Conservation (phyloP, 345 rosid genomes). For the Linum tenue region DNA sequence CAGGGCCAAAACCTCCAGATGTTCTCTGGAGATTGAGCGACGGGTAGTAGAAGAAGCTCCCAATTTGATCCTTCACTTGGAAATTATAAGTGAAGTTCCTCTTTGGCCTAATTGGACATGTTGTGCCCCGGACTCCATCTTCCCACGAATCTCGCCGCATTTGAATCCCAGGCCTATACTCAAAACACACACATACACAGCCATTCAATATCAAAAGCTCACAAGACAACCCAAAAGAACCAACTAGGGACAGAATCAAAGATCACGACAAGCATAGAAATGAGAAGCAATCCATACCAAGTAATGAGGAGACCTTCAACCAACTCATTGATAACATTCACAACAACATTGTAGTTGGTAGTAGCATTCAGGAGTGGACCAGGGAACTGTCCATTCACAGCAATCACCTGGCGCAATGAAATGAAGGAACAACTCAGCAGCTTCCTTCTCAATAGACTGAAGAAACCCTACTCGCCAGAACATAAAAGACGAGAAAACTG, state of each 20-base stretch:
- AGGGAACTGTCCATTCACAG: constrained; percentile 65
- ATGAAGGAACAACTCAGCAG: not conserved
- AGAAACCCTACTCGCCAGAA: no score
- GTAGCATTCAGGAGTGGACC: constrained; percentile 67
- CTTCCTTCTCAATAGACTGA: not conserved
- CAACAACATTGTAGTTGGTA: constrained; percentile 61
- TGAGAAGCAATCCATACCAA: constrained; percentile 32
- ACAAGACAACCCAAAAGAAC: not conserved
- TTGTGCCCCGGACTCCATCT: constrained; percentile 88
- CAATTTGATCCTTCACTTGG: constrained; percentile 93
- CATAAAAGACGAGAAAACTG: no score
- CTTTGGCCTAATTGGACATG: constrained; percentile 63
- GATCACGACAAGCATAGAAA: not conserved
- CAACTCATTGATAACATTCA: constrained; percentile 57
- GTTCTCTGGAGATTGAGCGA: constrained; percentile 81
- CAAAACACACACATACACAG: constrained; percentile 7
- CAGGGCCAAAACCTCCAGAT: constrained; percentile 85
- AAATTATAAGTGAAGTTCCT: constrained; percentile 70
- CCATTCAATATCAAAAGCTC: not conserved
- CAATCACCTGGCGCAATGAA: constrained; percentile 57
- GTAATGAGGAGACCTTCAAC: constrained; percentile 73
- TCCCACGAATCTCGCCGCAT: constrained; percentile 86
- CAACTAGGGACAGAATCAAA: not conserved
- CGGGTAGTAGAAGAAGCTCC: constrained; percentile 83
- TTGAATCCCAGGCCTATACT: constrained; percentile 72